Percentiles rank a stretch among this genome's conserved stretches.
These are phyloP conservation scores for Bonia amplexicaulis DNA, from an alignment of 176 grass and related monocot genomes.

Conservation along the genomic window DNA sequence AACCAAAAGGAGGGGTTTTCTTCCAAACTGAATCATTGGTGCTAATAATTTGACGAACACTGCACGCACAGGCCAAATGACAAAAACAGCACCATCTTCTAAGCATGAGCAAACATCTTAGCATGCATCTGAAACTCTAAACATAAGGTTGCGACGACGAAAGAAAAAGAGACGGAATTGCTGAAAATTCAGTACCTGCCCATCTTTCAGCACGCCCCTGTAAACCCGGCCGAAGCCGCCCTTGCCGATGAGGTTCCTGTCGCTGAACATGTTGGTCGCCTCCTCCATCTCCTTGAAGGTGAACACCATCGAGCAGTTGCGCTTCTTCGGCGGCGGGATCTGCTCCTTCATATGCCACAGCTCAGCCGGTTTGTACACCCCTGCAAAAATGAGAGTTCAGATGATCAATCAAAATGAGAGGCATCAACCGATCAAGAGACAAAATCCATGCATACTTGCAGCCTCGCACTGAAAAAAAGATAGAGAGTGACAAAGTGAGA, in stretches of 20 bases:
- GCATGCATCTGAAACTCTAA: background rate
- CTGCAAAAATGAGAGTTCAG: conserved; percentile 33
- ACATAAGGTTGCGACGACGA: background rate
- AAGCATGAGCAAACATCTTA: background rate
- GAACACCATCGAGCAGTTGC: conserved; percentile 79
- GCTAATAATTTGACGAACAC: background rate
- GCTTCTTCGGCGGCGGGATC: conserved; percentile 40
- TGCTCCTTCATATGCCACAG: conserved; percentile 76
- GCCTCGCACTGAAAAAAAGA: background rate
- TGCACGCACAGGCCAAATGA: background rate
- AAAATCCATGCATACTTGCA: background rate
- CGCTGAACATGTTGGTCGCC: conserved; percentile 67
- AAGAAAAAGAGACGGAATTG: background rate
- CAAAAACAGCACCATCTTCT: background rate
- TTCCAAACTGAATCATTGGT: conserved; percentile 24
- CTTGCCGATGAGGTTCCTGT: conserved; percentile 81
- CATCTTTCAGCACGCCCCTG: conserved; percentile 76
- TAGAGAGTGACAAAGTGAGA: background rate
- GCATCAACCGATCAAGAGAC: background rate
- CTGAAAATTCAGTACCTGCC: conserved; percentile 52
- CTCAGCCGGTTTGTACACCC: conserved; percentile 91
- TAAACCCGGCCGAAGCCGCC: conserved; percentile 97
- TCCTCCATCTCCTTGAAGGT: conserved; percentile 99
- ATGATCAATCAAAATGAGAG: background rate
- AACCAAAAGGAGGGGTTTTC: background rate